These are phyloP conservation scores for Blepharisma stoltei DNA, from an alignment of 73 alveolate genomes.

Conservation along the genomic window DNA sequence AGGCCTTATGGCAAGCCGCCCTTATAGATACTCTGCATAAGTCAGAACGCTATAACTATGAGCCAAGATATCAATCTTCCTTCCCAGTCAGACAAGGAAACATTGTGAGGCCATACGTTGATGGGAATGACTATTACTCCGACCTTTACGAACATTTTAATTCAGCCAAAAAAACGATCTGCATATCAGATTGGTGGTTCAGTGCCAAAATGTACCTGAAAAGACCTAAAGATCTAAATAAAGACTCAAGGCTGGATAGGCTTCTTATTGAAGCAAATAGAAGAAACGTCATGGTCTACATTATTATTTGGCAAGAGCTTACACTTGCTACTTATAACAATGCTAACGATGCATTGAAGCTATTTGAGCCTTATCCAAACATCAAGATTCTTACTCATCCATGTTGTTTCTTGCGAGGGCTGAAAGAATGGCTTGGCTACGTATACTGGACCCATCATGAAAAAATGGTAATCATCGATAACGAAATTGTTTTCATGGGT, in stretches of 20 bases:
- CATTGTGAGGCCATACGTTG: conserved; percentile 44
- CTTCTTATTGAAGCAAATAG: conserved; percentile 56
- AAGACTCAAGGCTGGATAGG: not conserved
- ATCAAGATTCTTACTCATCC: conserved; percentile 90
- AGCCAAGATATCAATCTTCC: conserved; percentile 40
- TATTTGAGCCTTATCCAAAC: conserved; percentile 69
- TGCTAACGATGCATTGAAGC: conserved; percentile 54
- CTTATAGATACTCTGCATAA: conserved; percentile 24
- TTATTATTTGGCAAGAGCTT: conserved; percentile 69
- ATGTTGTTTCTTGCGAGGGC: conserved; percentile 37
- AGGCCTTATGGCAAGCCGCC: conserved; percentile 31
- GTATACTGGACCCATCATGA: conserved; percentile 94
- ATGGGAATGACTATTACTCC: conserved; percentile 50
- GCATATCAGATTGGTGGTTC: conserved; percentile 98
- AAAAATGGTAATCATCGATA: conserved; percentile 87
- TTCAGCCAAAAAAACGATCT: conserved; percentile 70
- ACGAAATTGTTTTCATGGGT: conserved; percentile 83
- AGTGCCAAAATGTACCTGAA: conserved; percentile 84
- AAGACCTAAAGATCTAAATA: conserved; percentile 50
- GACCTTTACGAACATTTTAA: conserved; percentile 44
- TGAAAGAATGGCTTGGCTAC: conserved; percentile 14
- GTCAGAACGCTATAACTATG: conserved; percentile 33
- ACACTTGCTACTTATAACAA: conserved; percentile 69
- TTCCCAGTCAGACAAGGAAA: conserved; percentile 43
- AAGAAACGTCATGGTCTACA: conserved; percentile 80